phyloP scores from a whole-genome alignment of 2,329 filamentous ascomycete species.

The Ilyonectria robusta region DNA sequence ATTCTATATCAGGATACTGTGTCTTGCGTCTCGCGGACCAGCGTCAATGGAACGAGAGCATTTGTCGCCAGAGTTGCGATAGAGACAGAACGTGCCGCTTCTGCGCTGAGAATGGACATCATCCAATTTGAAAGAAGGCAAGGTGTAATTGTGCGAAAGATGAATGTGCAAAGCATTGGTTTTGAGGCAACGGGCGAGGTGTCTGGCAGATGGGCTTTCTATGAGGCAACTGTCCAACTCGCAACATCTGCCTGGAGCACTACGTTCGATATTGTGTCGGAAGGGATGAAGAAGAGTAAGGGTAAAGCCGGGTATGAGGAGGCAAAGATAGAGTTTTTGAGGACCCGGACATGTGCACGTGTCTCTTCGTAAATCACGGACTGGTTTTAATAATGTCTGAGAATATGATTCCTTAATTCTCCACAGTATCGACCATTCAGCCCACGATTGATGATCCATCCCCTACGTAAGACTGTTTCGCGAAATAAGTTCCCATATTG shows the following conservation, averaged over 20 bases:
- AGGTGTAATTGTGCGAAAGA: conserved; percentile 11
- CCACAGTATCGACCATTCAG: background rate
- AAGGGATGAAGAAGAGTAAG: background rate
- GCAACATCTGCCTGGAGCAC: conserved; percentile 29
- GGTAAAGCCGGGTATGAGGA: background rate
- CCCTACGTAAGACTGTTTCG: no score
- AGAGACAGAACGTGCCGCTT: background rate
- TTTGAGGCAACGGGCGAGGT: conserved; percentile 21
- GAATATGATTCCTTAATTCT: background rate
- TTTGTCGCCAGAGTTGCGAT: conserved; percentile 25
- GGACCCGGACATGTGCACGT: conserved; percentile 28
- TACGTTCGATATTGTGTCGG: conserved; percentile 31
- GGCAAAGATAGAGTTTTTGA: conserved; percentile 30
- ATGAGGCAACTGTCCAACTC: conserved; percentile 20
- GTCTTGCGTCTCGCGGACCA: conserved; percentile 43
- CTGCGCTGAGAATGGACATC: conserved; percentile 25
- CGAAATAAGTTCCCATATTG: no score
- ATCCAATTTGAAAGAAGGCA: conserved; percentile 20
- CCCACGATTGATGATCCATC: no score
- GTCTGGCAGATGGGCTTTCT: conserved; percentile 18
- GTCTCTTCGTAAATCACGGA: background rate
- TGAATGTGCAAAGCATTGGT: conserved; percentile 11
- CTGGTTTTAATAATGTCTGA: background rate
- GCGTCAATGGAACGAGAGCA: conserved; percentile 6
- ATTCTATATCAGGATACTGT: conserved; percentile 45